Conservation (phyloP, 768 basidiomycete genomes). For the Auricularia heimuer region DNA sequence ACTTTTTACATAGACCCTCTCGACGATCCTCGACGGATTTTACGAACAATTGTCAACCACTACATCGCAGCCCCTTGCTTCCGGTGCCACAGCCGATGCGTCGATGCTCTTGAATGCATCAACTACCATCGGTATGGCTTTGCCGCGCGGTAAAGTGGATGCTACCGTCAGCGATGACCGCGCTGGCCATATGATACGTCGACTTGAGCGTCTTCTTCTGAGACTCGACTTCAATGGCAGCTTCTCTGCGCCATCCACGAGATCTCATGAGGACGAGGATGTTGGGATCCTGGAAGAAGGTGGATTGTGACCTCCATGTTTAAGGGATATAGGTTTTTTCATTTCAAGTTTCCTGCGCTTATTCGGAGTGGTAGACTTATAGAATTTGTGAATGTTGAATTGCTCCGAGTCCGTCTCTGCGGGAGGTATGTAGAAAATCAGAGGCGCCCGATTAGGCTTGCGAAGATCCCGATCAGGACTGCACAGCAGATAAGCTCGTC, state of each 20-base stretch:
- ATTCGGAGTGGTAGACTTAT: too few species aligned
- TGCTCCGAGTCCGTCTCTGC: too few species aligned
- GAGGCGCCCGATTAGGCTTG: too few species aligned
- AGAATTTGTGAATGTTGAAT: too few species aligned
- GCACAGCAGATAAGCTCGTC: too few species aligned
- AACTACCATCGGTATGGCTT: slow-evolving; percentile 37
- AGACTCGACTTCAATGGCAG: slow-evolving; percentile 79
- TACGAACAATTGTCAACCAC: slow-evolving; percentile 72
- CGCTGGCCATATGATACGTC: slow-evolving; percentile 62
- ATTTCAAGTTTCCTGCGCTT: too few species aligned
- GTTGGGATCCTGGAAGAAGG: not conserved
- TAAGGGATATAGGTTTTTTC: too few species aligned
- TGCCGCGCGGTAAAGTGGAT: slow-evolving; percentile 40
- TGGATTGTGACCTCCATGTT: not conserved
- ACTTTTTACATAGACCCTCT: slow-evolving; percentile 44
- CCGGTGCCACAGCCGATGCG: slow-evolving; percentile 43
- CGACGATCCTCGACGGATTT: slow-evolving; percentile 57
- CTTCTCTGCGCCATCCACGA: slow-evolving; percentile 32
- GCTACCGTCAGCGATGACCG: slow-evolving; percentile 35
- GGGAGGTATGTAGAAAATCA: too few species aligned
- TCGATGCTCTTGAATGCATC: slow-evolving; percentile 52
- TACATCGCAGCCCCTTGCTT: slow-evolving; percentile 65
- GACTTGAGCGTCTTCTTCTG: slow-evolving; percentile 72
- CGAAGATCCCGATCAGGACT: too few species aligned
- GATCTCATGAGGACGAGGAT: not conserved